Conservation (phyloP, 2,329 filamentous ascomycete species). For the Cordyceps fumosorosea region DNA sequence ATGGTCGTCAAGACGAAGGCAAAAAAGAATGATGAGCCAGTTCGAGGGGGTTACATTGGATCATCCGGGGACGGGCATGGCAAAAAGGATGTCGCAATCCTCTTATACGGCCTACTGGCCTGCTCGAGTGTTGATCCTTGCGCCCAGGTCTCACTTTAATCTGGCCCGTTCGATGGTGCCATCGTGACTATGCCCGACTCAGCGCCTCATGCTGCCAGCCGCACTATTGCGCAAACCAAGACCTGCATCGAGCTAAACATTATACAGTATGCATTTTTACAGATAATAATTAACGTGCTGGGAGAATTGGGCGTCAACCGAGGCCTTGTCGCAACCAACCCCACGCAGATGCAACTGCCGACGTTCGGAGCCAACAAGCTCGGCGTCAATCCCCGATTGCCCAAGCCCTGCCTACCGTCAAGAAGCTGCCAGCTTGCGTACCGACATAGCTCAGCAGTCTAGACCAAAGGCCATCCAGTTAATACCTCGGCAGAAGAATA, state of each 20-base stretch:
- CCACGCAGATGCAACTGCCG: too few species aligned
- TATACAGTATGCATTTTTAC: not conserved
- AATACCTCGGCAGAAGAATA: too few species aligned
- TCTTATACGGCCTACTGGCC: not conserved
- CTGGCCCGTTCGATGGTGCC: not conserved
- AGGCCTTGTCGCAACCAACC: too few species aligned
- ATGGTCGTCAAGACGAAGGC: too few species aligned
- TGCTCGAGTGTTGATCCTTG: not conserved
- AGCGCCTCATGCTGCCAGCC: not conserved
- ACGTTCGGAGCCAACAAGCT: too few species aligned
- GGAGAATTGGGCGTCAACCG: not conserved
- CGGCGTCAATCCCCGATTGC: too few species aligned
- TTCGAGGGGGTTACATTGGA: not conserved
- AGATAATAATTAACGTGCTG: not conserved
- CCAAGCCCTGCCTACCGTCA: too few species aligned
- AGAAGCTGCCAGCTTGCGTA: too few species aligned
- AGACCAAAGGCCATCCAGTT: too few species aligned
- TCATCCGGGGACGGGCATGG: not conserved
- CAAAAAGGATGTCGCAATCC: not conserved
- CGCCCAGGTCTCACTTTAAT: conserved; percentile 3
- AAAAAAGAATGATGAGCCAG: too few species aligned
- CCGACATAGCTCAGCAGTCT: too few species aligned
- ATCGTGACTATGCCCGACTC: not conserved
- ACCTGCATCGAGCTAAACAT: not conserved
- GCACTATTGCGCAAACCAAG: not conserved